Base-by-base conservation (phyloP, 805 yeast genomes). In the Metschnikowia corniflorae region DNA sequence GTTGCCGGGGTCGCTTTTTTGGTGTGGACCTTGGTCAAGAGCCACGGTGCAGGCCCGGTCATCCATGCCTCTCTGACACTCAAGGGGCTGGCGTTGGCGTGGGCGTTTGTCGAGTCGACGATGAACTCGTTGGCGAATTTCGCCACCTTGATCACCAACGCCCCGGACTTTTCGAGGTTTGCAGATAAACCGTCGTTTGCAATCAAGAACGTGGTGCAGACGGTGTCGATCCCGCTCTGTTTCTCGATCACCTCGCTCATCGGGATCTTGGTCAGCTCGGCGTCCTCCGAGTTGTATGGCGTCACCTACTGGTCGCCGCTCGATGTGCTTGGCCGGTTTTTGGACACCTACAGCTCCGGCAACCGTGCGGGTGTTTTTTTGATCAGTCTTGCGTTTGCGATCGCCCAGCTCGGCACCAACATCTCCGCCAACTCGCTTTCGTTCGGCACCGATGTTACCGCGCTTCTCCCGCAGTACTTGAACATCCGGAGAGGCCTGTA, bases 81-180 rank as follows among this genome's bases (percentile, higher is more conserved):
- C n/a, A 55, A 62, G 15, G 85, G 88, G 7, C 63, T 78, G 10
- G 82, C 62, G 2, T 75, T 80, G 46, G 87, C 77, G 17, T 88
- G 97, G 97, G 86, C 85, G 0, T 87, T 86, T 55, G 75, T 87
- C 35, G 71, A 72, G 49, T 77, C 91, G 5, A 70, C 80, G 21
- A 84, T 88, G 95, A 82, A 80, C 61, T 73, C 88, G 15, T 64
- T 87, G 44, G 85, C 94, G 18, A 87, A 86, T 62, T 87, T 87
- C 54, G 93, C 95, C 5, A 83, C 96, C n/a, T 71, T 87, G 52
- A 83, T 88, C 53, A 75, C 83, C 36, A 87, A 87, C 62, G 85
- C 93, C 12, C 94, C 96, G 2, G 96, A 87, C 67, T 87, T 87
- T 60, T 73, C 95, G 17, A 77, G 96, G 60, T 82, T 86, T 63